Evolutionary conservation across 2,329 filamentous ascomycete species (phyloP).

Genomic region (Juglanconis oblonga): DNA sequence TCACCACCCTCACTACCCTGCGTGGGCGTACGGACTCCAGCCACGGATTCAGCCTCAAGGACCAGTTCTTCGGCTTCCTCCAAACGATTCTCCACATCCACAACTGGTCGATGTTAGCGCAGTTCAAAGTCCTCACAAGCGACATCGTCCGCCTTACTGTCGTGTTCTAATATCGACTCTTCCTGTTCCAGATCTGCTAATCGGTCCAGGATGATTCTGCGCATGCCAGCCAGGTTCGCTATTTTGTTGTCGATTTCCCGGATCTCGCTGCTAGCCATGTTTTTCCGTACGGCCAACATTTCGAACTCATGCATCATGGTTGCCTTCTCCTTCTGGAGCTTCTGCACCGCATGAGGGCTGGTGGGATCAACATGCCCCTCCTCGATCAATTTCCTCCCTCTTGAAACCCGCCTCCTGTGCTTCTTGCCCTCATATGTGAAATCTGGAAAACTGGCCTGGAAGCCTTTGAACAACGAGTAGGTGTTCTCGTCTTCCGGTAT

Average conservation of each 20-base stretch:
- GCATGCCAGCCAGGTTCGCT: constrained; percentile 87
- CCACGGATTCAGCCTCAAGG: constrained; percentile 57
- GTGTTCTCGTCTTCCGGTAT: constrained; percentile 82
- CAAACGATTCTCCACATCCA: constrained; percentile 59
- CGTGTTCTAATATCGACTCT: constrained; percentile 84
- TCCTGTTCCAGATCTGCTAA: constrained; percentile 85
- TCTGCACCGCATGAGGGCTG: constrained; percentile 64
- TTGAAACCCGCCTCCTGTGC: constrained; percentile 66
- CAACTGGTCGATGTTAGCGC: constrained; percentile 45
- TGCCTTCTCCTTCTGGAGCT: constrained; percentile 76
- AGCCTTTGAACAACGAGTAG: constrained; percentile 95
- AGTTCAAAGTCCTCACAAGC: not conserved
- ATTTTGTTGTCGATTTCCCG: constrained; percentile 97
- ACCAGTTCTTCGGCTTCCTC: constrained; percentile 60
- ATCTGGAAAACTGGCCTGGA: constrained; percentile 82
- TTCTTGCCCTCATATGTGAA: constrained; percentile 68
- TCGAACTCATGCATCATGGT: constrained; percentile 81
- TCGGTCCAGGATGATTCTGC: constrained; percentile 84
- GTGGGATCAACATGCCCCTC: constrained; percentile 55
- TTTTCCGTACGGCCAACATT: constrained; percentile 89
- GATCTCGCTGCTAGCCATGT: constrained; percentile 96
- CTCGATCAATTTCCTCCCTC: constrained; percentile 72
- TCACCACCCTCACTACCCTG: constrained; percentile 43
- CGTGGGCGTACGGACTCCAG: constrained; percentile 44
- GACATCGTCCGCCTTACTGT: constrained; percentile 55